phyloP scores from a whole-genome alignment of 2,329 filamentous ascomycete genomes.

The Penicillium digitatum region DNA sequence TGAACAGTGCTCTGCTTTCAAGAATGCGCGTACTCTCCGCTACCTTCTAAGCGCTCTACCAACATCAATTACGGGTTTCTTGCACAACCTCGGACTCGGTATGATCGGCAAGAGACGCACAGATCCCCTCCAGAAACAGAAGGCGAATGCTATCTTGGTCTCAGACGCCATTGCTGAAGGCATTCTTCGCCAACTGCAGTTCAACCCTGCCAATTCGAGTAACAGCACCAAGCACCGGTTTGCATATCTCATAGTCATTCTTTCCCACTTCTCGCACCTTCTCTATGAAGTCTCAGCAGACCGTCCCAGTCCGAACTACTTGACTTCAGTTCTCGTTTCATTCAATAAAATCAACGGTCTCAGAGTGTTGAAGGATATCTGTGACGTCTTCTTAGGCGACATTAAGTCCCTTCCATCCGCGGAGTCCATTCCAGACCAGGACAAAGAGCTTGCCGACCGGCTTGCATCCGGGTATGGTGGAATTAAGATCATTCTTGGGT shows the following conservation, averaged over 20 bases:
- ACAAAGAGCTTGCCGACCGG: constrained; percentile 41
- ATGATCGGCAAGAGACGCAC: constrained; percentile 70
- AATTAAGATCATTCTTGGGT: constrained; percentile 77
- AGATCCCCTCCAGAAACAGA: constrained; percentile 61
- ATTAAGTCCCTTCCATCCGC: constrained; percentile 48
- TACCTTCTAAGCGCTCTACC: constrained; percentile 75
- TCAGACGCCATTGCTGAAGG: constrained; percentile 68
- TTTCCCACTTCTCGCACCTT: constrained; percentile 73
- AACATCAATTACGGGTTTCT: constrained; percentile 74
- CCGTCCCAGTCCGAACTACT: constrained; percentile 49
- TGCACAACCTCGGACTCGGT: constrained; percentile 79
- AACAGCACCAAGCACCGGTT: constrained; percentile 60
- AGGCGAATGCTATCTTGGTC: constrained; percentile 58
- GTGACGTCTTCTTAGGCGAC: constrained; percentile 63
- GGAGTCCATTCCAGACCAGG: constrained; percentile 38
- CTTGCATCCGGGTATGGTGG: constrained; percentile 54
- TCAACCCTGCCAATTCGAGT: constrained; percentile 43
- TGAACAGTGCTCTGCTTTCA: constrained; percentile 48
- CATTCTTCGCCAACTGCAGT: constrained; percentile 64
- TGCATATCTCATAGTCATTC: constrained; percentile 75
- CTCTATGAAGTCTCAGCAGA: constrained; percentile 62
- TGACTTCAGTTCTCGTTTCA: constrained; percentile 74
- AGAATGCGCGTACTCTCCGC: constrained; percentile 75
- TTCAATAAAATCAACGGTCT: constrained; percentile 82
- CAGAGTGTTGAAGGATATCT: constrained; percentile 66